Percentiles rank a stretch among this genome's conserved stretches.
Evolutionary conservation across 306 rosid species (phyloP).

Genomic region (Gleditsia sinensis): DNA sequence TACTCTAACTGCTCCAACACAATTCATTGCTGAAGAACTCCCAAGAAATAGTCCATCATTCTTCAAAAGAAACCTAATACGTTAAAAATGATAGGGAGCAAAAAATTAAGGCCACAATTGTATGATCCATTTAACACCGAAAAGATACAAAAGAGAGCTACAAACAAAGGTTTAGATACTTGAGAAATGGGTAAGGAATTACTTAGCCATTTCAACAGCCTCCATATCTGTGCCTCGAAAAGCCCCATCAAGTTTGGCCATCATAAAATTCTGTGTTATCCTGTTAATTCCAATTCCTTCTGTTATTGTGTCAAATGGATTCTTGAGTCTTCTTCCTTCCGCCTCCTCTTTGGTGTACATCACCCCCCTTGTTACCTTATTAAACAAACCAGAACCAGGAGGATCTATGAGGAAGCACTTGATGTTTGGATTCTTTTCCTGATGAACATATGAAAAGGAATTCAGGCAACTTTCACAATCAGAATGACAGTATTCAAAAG

Average conservation of each 20-base stretch:
- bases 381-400: conserved; percentile 91
- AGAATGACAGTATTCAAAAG: not conserved
- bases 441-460: conserved; percentile 26
- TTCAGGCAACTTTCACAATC: conserved; percentile 23
- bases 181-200: conserved; percentile 19
- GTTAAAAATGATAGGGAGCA: not conserved
- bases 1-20: conserved; percentile 87
- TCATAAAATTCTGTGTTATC: conserved; percentile 68
- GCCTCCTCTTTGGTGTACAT: conserved; percentile 93
- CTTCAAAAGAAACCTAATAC: conserved; percentile 82
- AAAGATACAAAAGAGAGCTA: not conserved
- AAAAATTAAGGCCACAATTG: not conserved
- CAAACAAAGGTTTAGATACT: not conserved
- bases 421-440: conserved; percentile 79
- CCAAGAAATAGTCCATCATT: conserved; percentile 86
- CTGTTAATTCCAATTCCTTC: conserved; percentile 95
- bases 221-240: conserved; percentile 79
- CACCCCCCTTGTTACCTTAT: conserved; percentile 89
- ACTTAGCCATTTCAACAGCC: conserved; percentile 97
- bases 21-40: conserved; percentile 92
- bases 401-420: conserved; percentile 90
- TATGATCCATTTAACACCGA: not conserved
- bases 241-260: conserved; percentile 91
- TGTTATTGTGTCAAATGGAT: conserved; percentile 91
- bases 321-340: conserved; percentile 87